Percentiles rank a stretch among this genome's conserved stretches.
Evolutionary conservation across 192 early-diverging fungal species (phyloP).

Genomic region (Jimgerdemannia flammicorona): DNA sequence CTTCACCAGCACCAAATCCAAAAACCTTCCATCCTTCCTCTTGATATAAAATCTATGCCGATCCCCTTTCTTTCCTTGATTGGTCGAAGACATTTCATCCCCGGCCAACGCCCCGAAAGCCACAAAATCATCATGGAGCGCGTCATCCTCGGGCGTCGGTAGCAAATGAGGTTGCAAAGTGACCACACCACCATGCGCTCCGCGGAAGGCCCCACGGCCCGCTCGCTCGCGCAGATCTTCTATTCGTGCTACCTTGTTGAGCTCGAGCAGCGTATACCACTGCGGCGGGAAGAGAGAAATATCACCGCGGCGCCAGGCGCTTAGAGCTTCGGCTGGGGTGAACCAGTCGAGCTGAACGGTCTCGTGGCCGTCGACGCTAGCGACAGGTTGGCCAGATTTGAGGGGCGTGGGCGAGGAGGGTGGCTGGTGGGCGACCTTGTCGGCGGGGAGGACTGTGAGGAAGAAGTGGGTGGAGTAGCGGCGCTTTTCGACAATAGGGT

Average conservation of each 20-base stretch:
- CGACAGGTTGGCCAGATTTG: too few species aligned
- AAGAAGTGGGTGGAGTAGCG: slow-evolving; percentile 70
- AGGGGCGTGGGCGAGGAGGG: slow-evolving; percentile 21
- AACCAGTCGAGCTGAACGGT: slow-evolving; percentile 63
- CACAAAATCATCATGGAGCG: too few species aligned
- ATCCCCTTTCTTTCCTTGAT: too few species aligned
- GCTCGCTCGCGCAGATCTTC: slow-evolving; percentile 10
- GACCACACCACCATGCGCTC: too few species aligned
- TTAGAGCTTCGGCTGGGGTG: slow-evolving; percentile 47
- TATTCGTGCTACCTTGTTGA: slow-evolving; percentile 3
- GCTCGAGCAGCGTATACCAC: slow-evolving; percentile 19
- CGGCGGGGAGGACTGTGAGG: slow-evolving; percentile 43
- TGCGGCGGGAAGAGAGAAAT: slow-evolving; percentile 29
- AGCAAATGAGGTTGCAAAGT: too few species aligned
- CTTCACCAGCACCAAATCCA: too few species aligned
- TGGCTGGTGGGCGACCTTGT: slow-evolving; percentile 11
- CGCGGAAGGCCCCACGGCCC: slow-evolving; percentile 16
- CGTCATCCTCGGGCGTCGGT: too few species aligned
- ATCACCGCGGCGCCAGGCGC: slow-evolving; percentile 8
- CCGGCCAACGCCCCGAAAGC: too few species aligned
- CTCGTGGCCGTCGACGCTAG: slow-evolving; percentile 50
- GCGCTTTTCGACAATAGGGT: slow-evolving; percentile 48
- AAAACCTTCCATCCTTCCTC: too few species aligned
- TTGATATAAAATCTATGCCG: too few species aligned
- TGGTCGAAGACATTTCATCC: too few species aligned